Evolutionary conservation across 179 eudicot genomes (phyloP), one percentile per base, ranked within the genome.

Genomic region (Nepenthes alata): DNA sequence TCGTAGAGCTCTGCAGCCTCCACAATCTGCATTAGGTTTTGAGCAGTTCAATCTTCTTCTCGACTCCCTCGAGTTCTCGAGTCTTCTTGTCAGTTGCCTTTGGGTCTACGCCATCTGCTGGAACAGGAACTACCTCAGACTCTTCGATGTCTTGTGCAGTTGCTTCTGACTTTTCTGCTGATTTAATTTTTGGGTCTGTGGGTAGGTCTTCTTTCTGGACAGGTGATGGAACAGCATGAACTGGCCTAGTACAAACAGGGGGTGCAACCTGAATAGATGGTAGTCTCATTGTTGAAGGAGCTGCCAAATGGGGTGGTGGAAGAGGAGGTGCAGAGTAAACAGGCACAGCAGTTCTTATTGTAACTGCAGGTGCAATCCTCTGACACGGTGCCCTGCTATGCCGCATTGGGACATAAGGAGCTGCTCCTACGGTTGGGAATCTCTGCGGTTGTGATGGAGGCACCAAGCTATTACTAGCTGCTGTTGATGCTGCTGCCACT

Each of bases 311-410:
- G 4, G 66, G 38, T 41, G 74, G 61, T 34, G 72, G 80, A 63
- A 66, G 60, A 11, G 88, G 83, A 49, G 82, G 83, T 16, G 86
- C 77, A 58, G 89, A 75, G 77, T 70, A 84, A 53, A 75, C 81
- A 25, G 86, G 89, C 47, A 84, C 67, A 7, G 79, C 71, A 55
- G 61, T 79, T 63, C 89, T 68, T 56, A 84, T 73, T 5, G 86
- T 81, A 52, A 84, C 86, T 1, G 84, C 79, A 12, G 82, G 89
- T 8, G 89, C 86, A 47, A 81, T 63, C 10, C 80, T 76, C 60
- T 65, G 77, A 65, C 69, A 63, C 8, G 67, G 65, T 50, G 80
- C 64, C 72, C 76, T 66, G 39, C 68, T 76, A 51, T 80, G 78
- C 44, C 68, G 63, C 60, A 83, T 44, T 0, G 89, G 89, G 52